These are phyloP conservation scores for Chenopodium quinoa DNA, from an alignment of 148 eudicot genomes.

Conservation along the genomic window DNA sequence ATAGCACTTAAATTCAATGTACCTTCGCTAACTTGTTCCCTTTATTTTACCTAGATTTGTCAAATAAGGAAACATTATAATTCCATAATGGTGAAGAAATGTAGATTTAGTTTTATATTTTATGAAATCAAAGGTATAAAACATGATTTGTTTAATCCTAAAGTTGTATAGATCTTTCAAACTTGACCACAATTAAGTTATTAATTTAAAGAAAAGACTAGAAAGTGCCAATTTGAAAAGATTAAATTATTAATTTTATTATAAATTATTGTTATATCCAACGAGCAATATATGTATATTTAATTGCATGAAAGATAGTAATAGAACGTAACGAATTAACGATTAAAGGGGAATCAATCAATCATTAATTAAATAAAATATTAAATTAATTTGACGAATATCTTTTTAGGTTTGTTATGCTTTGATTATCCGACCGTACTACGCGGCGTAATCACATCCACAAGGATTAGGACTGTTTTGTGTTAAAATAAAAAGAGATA, in stretches of 20 bases:
- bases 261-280: no score
- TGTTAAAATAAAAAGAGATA: not conserved
- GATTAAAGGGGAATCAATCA: conserved; percentile 15
- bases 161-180: not conserved
- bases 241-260: no score
- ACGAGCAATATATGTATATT: not conserved
- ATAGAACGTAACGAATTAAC: not conserved
- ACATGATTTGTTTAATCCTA: not conserved
- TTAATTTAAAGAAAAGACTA: not conserved
- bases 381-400: not conserved
- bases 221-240: not conserved
- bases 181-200: not conserved
- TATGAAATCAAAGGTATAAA: not conserved
- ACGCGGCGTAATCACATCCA: conserved; percentile 22
- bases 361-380: not conserved
- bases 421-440: not conserved
- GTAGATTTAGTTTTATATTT: no score
- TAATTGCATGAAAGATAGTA: not conserved
- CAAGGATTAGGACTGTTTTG: not conserved
- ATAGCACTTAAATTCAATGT: not conserved
- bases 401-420: conserved; percentile 15
- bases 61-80: conserved; percentile 29
- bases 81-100: not conserved
- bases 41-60: conserved; percentile 16
- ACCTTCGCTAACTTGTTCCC: not conserved